Percentiles rank a stretch among this genome's conserved stretches.
Evolutionary conservation across 192 early-diverging fungal species (phyloP).

Genomic region (Coemansia sp.): DNA sequence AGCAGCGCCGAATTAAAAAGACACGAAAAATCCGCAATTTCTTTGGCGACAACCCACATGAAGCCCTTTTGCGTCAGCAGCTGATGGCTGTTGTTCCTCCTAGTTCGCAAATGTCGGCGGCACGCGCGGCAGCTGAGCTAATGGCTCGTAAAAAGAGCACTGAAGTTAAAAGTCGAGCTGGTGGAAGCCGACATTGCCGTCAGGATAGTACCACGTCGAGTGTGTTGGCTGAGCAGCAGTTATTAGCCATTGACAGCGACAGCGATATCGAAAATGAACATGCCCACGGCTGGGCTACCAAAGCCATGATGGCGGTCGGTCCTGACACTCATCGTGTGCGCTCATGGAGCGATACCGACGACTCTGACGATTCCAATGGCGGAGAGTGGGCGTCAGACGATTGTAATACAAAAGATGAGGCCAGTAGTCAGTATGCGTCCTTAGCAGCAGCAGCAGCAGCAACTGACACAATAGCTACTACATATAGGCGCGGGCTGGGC

Average conservation of each 20-base stretch:
- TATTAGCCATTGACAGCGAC: constrained; percentile 36
- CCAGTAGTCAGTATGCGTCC: neutral
- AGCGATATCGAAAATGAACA: constrained; percentile 27
- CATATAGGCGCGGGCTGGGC: neutral
- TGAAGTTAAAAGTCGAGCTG: constrained; percentile 16
- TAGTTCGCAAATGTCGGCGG: constrained; percentile 42
- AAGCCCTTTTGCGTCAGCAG: constrained; percentile 58
- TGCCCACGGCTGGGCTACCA: constrained; percentile 25
- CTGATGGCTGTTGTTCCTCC: constrained; percentile 51
- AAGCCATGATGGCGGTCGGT: constrained; percentile 16
- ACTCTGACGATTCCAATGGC: neutral
- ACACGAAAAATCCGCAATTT: constrained; percentile 68
- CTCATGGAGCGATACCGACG: constrained; percentile 31
- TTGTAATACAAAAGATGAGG: neutral
- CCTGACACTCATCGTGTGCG: neutral
- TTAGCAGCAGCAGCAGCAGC: constrained; percentile 3
- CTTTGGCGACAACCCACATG: constrained; percentile 64
- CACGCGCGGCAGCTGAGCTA: constrained; percentile 40
- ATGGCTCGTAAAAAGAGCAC: constrained; percentile 36
- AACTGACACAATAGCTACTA: neutral
- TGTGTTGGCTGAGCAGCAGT: constrained; percentile 22
- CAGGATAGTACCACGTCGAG: constrained; percentile 26
- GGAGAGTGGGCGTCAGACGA: neutral
- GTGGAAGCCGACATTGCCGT: neutral
- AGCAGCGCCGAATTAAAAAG: constrained; percentile 61